phyloP scores from a whole-genome alignment of 768 basidiomycete species.

The Myochromella boudieri region DNA sequence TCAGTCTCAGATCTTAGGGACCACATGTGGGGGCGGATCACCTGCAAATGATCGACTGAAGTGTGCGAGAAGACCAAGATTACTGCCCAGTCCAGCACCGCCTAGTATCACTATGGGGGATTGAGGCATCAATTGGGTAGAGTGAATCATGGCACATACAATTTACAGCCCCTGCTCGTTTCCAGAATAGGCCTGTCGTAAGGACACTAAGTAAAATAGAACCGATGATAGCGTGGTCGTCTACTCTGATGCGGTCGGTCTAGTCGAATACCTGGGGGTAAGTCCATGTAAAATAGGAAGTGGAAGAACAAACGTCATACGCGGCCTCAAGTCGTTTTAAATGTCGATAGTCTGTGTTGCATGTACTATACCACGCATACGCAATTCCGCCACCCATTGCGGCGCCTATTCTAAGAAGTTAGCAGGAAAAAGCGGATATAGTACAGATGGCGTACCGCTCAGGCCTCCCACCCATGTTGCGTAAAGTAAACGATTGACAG shows the following conservation, averaged over 20 bases:
- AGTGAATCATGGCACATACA: constrained; percentile 36
- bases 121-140: neutral
- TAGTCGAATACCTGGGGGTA: constrained; percentile 23
- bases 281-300: neutral
- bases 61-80: constrained; percentile 58
- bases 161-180: constrained; percentile 58
- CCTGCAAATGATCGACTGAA: constrained; percentile 53
- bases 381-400: constrained; percentile 55
- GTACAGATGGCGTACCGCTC: constrained; percentile 39
- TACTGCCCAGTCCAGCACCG: constrained; percentile 67
- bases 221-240: constrained; percentile 79
- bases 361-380: constrained; percentile 58
- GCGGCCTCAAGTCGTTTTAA: constrained; percentile 47
- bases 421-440: neutral
- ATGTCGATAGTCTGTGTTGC: constrained; percentile 48
- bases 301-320: constrained; percentile 51
- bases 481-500: constrained; percentile 61
- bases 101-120: constrained; percentile 59
- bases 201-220: constrained; percentile 61
- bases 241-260: constrained; percentile 58
- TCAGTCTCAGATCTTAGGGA: too few relatives aligned
- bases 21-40: constrained; percentile 49
- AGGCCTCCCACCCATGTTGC: constrained; percentile 74
- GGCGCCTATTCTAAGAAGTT: constrained; percentile 39
- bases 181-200: constrained; percentile 74